Evolutionary conservation across 495 filamentous ascomycete genomes (phyloP).

Genomic region (Penicillium dipodomyicola): DNA sequence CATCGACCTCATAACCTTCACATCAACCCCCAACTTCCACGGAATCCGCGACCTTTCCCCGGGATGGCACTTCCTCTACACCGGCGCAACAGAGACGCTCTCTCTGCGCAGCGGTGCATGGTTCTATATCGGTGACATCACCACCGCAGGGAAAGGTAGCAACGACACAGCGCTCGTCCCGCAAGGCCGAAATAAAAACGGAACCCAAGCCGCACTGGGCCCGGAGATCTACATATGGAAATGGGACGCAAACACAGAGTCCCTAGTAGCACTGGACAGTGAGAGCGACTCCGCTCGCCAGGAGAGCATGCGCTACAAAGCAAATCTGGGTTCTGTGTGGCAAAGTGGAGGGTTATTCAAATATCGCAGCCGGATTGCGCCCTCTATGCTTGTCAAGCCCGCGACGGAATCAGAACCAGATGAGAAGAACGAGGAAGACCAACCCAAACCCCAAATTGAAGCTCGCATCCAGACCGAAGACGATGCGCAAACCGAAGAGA

Average conservation of each 20-base stretch:
- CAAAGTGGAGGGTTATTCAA: constrained; percentile 41
- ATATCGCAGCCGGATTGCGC: constrained; percentile 42
- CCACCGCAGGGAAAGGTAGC: constrained; percentile 11
- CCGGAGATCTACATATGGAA: constrained; percentile 44
- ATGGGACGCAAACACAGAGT: constrained; percentile 43
- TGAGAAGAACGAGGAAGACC: constrained; percentile 3
- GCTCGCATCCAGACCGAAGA: constrained; percentile 20
- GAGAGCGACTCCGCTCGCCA: constrained; percentile 28
- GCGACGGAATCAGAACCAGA: background rate
- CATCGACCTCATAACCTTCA: constrained; percentile 55
- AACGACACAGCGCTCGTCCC: constrained; percentile 20
- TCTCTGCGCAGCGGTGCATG: constrained; percentile 61
- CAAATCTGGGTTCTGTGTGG: constrained; percentile 43
- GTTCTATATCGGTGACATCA: constrained; percentile 52
- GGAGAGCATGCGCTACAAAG: constrained; percentile 42
- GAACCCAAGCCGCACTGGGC: background rate
- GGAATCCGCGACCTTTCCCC: constrained; percentile 57
- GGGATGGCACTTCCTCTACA: constrained; percentile 64
- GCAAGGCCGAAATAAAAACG: background rate
- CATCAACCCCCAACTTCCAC: constrained; percentile 53
- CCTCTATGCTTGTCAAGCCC: constrained; percentile 21
- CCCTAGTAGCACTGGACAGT: constrained; percentile 26
- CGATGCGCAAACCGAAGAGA: constrained; percentile 33
- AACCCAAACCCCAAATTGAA: background rate
- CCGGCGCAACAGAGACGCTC: constrained; percentile 52